Conservation (phyloP, 164 flowering plant genomes). For the Malania oleifera region DNA sequence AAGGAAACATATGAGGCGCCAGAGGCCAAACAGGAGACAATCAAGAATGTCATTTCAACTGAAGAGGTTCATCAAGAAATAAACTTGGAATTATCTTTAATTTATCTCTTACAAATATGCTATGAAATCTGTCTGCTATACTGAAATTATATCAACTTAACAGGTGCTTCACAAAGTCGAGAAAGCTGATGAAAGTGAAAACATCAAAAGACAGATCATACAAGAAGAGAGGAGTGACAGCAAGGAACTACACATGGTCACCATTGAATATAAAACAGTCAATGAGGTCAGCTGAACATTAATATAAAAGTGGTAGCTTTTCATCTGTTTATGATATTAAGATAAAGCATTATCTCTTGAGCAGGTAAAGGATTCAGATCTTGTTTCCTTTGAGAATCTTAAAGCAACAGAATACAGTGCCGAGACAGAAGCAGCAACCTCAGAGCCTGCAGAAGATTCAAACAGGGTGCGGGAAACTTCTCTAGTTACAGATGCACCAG, state of each 20-base stretch:
- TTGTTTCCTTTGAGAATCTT: not conserved
- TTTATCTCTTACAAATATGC: not conserved
- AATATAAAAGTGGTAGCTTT: not conserved
- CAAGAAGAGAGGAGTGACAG: conserved; percentile 9
- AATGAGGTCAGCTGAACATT: conserved; percentile 18
- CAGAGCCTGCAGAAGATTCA: conserved; percentile 5
- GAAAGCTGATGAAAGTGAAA: conserved; percentile 18
- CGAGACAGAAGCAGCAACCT: conserved; percentile 8
- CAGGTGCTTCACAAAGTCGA: conserved; percentile 16
- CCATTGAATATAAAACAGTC: conserved; percentile 11
- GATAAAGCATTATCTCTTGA: not conserved
- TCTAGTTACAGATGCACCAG: conserved; percentile 2
- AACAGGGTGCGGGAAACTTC: conserved; percentile 6
- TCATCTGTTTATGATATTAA: not conserved
- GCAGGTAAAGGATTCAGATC: conserved; percentile 11
- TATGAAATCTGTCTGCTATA: not conserved
- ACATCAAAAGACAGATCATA: conserved; percentile 12
- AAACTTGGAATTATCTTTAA: conserved; percentile 2
- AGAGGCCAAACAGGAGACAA: conserved; percentile 3
- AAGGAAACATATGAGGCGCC: conserved; percentile 10
- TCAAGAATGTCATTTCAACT: conserved; percentile 9
- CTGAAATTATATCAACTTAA: conserved; percentile 6
- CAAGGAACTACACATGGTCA: conserved; percentile 1
- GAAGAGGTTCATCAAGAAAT: conserved; percentile 20
- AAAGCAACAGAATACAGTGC: conserved; percentile 4